Evolutionary conservation across 192 early-diverging fungal species (phyloP), one percentile per base, ranked within the genome.

Genomic region (Entophlyctis luteolus): DNA sequence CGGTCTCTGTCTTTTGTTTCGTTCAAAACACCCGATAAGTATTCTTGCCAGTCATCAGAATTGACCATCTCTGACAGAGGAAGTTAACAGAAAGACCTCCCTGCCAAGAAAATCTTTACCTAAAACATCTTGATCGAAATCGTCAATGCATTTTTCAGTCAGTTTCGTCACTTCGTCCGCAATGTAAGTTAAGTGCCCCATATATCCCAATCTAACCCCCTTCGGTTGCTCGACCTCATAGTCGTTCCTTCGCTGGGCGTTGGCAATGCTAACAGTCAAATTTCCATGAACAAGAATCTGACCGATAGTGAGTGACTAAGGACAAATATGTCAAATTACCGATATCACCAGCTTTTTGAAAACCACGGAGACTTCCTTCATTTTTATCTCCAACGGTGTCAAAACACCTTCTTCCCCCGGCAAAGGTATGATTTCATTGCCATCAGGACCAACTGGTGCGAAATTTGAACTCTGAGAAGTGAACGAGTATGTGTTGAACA

Each of bases 101-200:
- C 46, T 28, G 45, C 8, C 25, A 59, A 59, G 38, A 59, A 46
- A 28, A 31, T 14, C 18, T 63, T 47, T 34, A 81, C 78, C 79
- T 50, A 72, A 45, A 20, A 86, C 48, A 31, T 83, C 78, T 16
- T 72, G 57, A 3, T 48, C 72, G 32, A 87, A 70, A 39, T 84
- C 78, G 4, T 56, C 73, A 45, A 48, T 49, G 48, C 85, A 86
- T 22, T 91, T 85, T 62, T 98, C 95, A 39, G 95, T 74, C 31
- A 98, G 70, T 65, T 95, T 92, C 50, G 89, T 87, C 1, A 94
- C 88, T 70, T 98, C 97, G 67, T 99, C 97, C 28, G 95, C 87
- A 55, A 99, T 96, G 53, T 93, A 93, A 0, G 93, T 98, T 71
- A 98, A 77, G 65, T 99, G 97, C 12, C 97, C 97, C 97, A 99